Percentiles rank a stretch among this genome's conserved stretches.
Conservation (phyloP, 139 green algal genomes). For the Gonium pectorale region DNA sequence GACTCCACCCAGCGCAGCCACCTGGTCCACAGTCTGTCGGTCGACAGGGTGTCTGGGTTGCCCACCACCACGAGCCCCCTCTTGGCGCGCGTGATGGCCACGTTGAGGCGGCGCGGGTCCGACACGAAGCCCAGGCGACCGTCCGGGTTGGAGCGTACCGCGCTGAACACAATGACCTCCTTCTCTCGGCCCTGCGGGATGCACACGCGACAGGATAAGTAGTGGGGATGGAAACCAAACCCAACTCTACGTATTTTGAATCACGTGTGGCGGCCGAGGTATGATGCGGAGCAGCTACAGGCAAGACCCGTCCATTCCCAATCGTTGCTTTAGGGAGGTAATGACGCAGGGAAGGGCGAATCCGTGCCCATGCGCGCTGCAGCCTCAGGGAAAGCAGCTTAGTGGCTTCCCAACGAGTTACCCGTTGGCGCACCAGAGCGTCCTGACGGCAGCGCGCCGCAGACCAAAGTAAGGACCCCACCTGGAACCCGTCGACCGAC, state of each 20-base stretch:
- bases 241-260: too few species aligned
- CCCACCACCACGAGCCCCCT: conserved; percentile 70
- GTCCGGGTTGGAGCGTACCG: conserved; percentile 84
- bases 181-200: conserved; percentile 84
- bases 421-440: too few species aligned
- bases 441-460: not conserved
- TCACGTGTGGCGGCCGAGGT: not conserved
- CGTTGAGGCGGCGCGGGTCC: conserved; percentile 90
- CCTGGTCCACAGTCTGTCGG: conserved; percentile 45
- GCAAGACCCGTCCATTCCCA: too few species aligned
- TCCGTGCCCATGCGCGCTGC: too few species aligned
- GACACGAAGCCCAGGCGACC: conserved; percentile 86
- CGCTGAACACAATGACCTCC: conserved; percentile 91
- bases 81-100: conserved; percentile 89
- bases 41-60: conserved; percentile 57
- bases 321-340: too few species aligned
- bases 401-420: too few species aligned
- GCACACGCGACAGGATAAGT: too few species aligned
- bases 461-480: not conserved
- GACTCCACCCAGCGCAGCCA: conserved; percentile 50
- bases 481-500: conserved; percentile 85
- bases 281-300: too few species aligned
- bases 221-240: too few species aligned
- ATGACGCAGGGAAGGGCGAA: too few species aligned
- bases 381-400: too few species aligned